Conservation (phyloP, 768 basidiomycete species). For the Auricularia heimuer region DNA sequence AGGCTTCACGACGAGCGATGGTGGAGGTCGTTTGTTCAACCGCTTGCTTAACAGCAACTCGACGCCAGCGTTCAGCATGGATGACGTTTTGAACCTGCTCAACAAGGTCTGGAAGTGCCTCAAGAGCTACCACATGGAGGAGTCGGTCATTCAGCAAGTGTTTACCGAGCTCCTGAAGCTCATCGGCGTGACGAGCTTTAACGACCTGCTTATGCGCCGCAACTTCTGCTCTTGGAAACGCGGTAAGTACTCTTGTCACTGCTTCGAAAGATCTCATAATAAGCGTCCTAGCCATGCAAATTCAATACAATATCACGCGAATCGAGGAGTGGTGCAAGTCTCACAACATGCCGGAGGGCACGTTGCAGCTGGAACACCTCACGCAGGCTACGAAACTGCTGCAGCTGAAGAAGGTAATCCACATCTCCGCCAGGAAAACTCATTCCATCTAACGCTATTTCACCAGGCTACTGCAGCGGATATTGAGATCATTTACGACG, state of each 20-base stretch:
- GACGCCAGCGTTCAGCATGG: slow-evolving; percentile 92
- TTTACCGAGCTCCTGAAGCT: slow-evolving; percentile 90
- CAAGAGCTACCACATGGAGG: slow-evolving; percentile 98
- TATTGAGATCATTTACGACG: slow-evolving; percentile 98
- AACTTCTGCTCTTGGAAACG: slow-evolving; percentile 99
- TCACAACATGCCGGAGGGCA: slow-evolving; percentile 98
- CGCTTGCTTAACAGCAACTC: slow-evolving; percentile 79
- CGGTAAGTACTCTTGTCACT: slow-evolving; percentile 41
- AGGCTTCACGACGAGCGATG: slow-evolving; percentile 93
- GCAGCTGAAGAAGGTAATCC: slow-evolving; percentile 85
- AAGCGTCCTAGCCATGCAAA: slow-evolving; percentile 87
- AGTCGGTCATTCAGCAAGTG: slow-evolving; percentile 91
- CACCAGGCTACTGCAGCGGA: slow-evolving; percentile 80
- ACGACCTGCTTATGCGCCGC: slow-evolving; percentile 94
- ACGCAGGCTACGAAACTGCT: slow-evolving; percentile 99
- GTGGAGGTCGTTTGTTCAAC: slow-evolving; percentile 87
- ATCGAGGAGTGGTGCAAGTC: slow-evolving; percentile 99
- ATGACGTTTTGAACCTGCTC: slow-evolving; percentile 90
- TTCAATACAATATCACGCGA: slow-evolving; percentile 97
- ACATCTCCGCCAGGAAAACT: too few species aligned
- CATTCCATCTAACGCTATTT: slow-evolving; percentile 6
- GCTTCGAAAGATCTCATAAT: not conserved
- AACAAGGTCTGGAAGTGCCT: slow-evolving; percentile 98
- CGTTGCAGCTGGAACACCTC: slow-evolving; percentile 92
- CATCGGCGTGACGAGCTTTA: slow-evolving; percentile 94